phyloP scores from a whole-genome alignment of 2,329 filamentous ascomycete species.

The Cordyceps cateniannulata region DNA sequence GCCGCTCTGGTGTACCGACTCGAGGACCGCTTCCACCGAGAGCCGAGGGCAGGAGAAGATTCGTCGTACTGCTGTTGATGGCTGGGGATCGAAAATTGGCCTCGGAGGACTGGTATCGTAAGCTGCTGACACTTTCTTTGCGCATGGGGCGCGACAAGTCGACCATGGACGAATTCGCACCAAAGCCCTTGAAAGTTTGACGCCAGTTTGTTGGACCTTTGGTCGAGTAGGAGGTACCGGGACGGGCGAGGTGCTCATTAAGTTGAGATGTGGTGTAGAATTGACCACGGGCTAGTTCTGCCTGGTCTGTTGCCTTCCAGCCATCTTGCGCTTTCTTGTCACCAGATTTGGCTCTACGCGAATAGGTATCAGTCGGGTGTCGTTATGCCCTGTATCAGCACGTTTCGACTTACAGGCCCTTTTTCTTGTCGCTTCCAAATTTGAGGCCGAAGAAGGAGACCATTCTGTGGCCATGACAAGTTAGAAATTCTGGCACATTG shows the following conservation, averaged over 20 bases:
- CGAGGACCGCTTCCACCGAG: conserved; percentile 24
- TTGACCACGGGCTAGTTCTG: conserved; percentile 24
- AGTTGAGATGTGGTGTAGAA: conserved; percentile 32
- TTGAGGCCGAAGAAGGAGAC: conserved; percentile 55
- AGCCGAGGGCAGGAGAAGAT: conserved; percentile 27
- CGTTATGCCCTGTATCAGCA: neutral
- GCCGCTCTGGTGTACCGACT: conserved; percentile 26
- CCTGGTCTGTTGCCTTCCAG: neutral
- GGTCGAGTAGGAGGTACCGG: conserved; percentile 34
- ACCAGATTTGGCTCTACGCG: conserved; percentile 22
- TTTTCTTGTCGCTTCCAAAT: conserved; percentile 50
- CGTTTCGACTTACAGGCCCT: conserved; percentile 35
- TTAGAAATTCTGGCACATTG: neutral
- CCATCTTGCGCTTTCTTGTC: conserved; percentile 23
- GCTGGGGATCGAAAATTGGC: conserved; percentile 31
- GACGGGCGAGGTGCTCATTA: conserved; percentile 28
- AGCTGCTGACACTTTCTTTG: conserved; percentile 21
- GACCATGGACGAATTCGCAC: conserved; percentile 37
- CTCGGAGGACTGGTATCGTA: conserved; percentile 32
- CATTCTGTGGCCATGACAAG: conserved; percentile 31
- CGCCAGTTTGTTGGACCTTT: conserved; percentile 23
- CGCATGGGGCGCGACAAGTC: conserved; percentile 31
- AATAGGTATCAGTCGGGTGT: neutral
- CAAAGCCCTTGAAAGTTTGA: conserved; percentile 31
- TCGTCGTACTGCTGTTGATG: conserved; percentile 29